These are phyloP conservation scores for Trichoderma asperellum DNA, from an alignment of 2,329 filamentous ascomycete genomes.

Conservation along the genomic window DNA sequence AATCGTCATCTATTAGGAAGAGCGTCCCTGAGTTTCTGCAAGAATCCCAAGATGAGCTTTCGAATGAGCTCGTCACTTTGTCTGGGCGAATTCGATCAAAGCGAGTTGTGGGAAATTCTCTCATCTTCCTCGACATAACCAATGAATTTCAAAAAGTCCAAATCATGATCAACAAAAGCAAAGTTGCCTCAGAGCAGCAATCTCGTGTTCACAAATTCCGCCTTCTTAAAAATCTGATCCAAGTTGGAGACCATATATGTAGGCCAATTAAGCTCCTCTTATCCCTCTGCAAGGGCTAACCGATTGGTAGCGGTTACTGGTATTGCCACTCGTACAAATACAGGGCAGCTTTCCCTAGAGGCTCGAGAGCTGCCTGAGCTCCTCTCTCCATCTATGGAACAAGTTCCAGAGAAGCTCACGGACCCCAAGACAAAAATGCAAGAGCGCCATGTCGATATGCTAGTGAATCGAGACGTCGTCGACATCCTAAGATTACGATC, in stretches of 20 bases:
- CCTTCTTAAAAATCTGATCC: conserved; percentile 66
- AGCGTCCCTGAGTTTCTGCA: conserved; percentile 44
- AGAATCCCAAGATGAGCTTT: conserved; percentile 35
- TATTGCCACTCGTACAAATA: conserved; percentile 66
- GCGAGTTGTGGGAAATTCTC: conserved; percentile 72
- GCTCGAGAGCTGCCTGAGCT: conserved; percentile 70
- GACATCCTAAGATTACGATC: conserved; percentile 76
- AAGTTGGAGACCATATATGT: conserved; percentile 85
- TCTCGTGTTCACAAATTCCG: conserved; percentile 54
- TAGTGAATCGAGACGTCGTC: conserved; percentile 70
- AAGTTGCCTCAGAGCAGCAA: conserved; percentile 44
- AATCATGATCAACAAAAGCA: conserved; percentile 71
- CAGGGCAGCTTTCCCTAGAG: conserved; percentile 77
- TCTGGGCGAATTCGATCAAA: conserved; percentile 73
- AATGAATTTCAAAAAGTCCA: conserved; percentile 76
- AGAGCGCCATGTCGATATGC: conserved; percentile 82
- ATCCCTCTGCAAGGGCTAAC: conserved; percentile 34
- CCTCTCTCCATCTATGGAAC: conserved; percentile 77
- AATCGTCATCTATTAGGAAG: conserved; percentile 36
- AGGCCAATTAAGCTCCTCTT: conserved; percentile 47
- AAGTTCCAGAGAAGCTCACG: conserved; percentile 71
- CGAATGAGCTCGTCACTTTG: conserved; percentile 40
- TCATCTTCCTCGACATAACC: conserved; percentile 82
- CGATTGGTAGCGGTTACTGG: conserved; percentile 66
- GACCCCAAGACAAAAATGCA: conserved; percentile 74